Percentiles rank a stretch among this genome's conserved stretches.
Conservation (phyloP, 2,329 filamentous ascomycete species). For the Cladophialophora immunda region DNA sequence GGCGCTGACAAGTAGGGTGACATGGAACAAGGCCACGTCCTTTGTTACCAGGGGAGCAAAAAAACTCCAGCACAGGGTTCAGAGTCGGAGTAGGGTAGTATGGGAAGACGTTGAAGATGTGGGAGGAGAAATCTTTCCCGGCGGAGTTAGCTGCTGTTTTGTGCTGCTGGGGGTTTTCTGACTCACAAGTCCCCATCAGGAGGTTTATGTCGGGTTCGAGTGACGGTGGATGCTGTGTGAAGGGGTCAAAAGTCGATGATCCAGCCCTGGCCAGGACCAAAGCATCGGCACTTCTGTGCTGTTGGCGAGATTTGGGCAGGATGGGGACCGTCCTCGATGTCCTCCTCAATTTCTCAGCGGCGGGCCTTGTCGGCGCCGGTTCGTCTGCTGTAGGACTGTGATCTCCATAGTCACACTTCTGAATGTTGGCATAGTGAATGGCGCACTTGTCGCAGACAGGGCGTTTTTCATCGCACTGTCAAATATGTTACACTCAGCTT, state of each 20-base stretch:
- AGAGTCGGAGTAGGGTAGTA: slow-evolving; percentile 23
- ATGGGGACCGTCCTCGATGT: slow-evolving; percentile 14
- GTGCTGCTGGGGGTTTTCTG: not conserved
- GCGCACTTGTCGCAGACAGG: slow-evolving; percentile 22
- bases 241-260: slow-evolving; percentile 12
- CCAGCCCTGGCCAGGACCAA: slow-evolving; percentile 1
- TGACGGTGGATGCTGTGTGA: slow-evolving; percentile 18
- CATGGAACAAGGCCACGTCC: slow-evolving; percentile 18
- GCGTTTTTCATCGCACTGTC: slow-evolving; percentile 21
- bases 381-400: slow-evolving; percentile 1
- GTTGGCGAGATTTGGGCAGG: slow-evolving; percentile 14
- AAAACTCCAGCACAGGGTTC: slow-evolving; percentile 23
- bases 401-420: slow-evolving; percentile 20
- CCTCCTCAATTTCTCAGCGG: not conserved
- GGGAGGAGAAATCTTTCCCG: slow-evolving; percentile 16
- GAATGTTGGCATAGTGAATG: slow-evolving; percentile 20
- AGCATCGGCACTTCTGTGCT: not conserved
- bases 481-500: not conserved
- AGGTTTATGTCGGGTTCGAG: slow-evolving; percentile 20
- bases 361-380: slow-evolving; percentile 5
- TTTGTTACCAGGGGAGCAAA: slow-evolving; percentile 25
- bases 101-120: slow-evolving; percentile 23
- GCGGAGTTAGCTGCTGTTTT: not conserved
- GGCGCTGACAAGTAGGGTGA: slow-evolving; percentile 20
- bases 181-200: slow-evolving; percentile 22